phyloP scores from a whole-genome alignment of 768 basidiomycete species.

The Phanerodontia chrysosporium region DNA sequence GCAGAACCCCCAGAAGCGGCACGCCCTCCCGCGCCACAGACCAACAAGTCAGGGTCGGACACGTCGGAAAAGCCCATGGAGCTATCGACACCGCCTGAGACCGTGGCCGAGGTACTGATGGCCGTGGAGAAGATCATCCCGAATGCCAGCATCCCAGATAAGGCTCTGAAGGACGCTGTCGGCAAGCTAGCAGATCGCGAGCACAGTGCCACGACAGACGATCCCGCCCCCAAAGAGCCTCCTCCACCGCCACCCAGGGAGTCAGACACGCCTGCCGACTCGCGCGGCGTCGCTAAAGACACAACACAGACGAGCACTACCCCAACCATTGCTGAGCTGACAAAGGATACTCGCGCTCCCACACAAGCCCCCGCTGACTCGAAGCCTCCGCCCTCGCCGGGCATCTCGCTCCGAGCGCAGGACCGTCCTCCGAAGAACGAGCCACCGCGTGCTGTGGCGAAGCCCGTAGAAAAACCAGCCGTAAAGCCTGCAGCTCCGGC shows the following conservation, averaged over 20 bases:
- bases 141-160: not conserved
- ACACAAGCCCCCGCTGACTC: not conserved
- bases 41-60: not conserved
- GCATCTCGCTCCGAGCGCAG: not conserved
- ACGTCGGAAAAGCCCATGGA: not conserved
- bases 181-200: not conserved
- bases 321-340: not conserved
- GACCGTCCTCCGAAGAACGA: not conserved
- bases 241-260: not conserved
- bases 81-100: not conserved
- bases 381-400: constrained; percentile 5
- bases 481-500: not conserved
- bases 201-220: not conserved
- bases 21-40: not conserved
- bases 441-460: constrained; percentile 1
- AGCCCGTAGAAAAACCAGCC: not conserved
- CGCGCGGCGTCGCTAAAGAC: not conserved
- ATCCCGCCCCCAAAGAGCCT: not conserved
- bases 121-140: not conserved
- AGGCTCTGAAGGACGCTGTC: not conserved
- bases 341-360: not conserved
- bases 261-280: not conserved
- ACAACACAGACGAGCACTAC: not conserved
- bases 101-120: not conserved
- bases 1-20: not conserved